These are phyloP conservation scores for Thalassiosira allenii DNA, from an alignment of 352 stramenopile genomes.

Conservation along the genomic window DNA sequence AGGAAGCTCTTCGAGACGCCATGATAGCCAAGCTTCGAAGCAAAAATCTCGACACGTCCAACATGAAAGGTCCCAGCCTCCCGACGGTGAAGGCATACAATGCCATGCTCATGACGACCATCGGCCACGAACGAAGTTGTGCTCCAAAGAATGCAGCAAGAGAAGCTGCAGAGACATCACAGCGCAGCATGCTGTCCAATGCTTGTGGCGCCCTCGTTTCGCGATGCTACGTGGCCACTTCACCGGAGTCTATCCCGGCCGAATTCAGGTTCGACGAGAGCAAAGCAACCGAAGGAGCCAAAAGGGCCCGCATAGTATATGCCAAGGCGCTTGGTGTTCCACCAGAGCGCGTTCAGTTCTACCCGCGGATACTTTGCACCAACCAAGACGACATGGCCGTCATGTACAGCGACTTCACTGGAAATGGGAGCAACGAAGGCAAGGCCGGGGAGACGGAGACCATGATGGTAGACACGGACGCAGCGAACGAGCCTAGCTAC, in stretches of 20 bases:
- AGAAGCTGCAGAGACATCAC: constrained; percentile 23
- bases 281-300: background rate
- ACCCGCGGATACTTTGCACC: background rate
- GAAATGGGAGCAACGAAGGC: background rate
- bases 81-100: background rate
- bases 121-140: background rate
- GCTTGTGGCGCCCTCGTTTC: background rate
- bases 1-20: background rate
- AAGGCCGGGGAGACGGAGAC: too few relatives aligned
- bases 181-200: constrained; percentile 20
- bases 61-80: background rate
- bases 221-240: background rate
- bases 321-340: constrained; percentile 1
- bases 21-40: background rate
- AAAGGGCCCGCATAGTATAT: background rate
- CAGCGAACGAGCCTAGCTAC: background rate
- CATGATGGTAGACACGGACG: background rate
- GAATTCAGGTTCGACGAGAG: background rate
- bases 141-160: constrained; percentile 9
- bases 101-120: background rate
- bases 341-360: background rate
- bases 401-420: constrained; percentile 3
- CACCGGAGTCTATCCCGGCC: background rate
- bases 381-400: constrained; percentile 4
- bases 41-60: background rate